phyloP scores from a whole-genome alignment of 1,284 basidiomycete genomes.

The Trametes hirsuta region DNA sequence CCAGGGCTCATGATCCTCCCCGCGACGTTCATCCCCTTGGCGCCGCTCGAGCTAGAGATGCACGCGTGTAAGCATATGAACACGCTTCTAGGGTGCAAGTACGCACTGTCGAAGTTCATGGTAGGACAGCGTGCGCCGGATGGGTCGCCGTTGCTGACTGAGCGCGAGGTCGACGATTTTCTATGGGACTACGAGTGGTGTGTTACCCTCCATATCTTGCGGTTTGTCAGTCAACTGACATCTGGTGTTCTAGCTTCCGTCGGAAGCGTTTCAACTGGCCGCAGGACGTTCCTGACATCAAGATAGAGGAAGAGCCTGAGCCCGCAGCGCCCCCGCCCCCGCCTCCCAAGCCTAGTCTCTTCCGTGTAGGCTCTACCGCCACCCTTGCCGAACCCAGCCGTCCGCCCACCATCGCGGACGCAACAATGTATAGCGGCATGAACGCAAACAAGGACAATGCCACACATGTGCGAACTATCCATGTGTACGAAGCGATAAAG shows the following conservation, averaged over 20 bases:
- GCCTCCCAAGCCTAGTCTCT: slow-evolving; percentile 14
- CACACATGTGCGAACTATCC: slow-evolving; percentile 56
- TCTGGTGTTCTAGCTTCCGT: slow-evolving; percentile 49
- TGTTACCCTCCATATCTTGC: slow-evolving; percentile 21
- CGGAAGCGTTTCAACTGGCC: slow-evolving; percentile 56
- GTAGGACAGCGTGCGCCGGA: slow-evolving; percentile 42
- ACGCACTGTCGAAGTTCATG: slow-evolving; percentile 57
- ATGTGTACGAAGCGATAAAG: slow-evolving; percentile 53
- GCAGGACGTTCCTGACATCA: slow-evolving; percentile 27
- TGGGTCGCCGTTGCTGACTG: slow-evolving; percentile 42
- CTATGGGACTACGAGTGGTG: slow-evolving; percentile 75
- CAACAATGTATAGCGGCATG: slow-evolving; percentile 15
- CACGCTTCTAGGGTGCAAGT: slow-evolving; percentile 60
- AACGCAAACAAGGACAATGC: slow-evolving; percentile 7
- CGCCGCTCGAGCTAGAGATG: slow-evolving; percentile 65
- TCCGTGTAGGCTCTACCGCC: slow-evolving; percentile 12
- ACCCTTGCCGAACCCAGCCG: slow-evolving; percentile 3
- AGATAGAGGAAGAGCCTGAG: slow-evolving; percentile 20
- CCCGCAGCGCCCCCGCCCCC: not conserved
- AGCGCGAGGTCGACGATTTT: slow-evolving; percentile 51
- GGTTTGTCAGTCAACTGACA: not conserved
- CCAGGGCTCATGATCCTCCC: slow-evolving; percentile 46
- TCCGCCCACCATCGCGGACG: not conserved
- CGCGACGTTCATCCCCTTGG: slow-evolving; percentile 59
- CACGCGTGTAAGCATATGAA: slow-evolving; percentile 69